phyloP scores from a whole-genome alignment of 2,329 filamentous ascomycete species.

The Arthrobotrys sinensis region DNA sequence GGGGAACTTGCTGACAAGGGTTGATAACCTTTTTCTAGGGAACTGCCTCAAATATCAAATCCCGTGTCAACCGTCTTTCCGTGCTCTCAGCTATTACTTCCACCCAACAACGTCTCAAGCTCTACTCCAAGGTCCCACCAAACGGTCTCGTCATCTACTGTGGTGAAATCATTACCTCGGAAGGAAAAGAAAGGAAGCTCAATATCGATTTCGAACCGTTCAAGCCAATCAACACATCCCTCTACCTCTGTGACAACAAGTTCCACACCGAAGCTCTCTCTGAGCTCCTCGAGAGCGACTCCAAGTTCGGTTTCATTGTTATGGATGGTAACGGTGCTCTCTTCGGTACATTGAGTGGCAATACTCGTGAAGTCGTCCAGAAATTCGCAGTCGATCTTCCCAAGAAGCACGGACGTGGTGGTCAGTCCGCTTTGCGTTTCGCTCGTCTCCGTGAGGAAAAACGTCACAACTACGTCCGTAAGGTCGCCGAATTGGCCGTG shows the following conservation, averaged over 20 bases:
- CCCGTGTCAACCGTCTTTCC: constrained; percentile 97
- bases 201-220: constrained; percentile 99
- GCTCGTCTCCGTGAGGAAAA: constrained; percentile 99
- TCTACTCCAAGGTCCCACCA: constrained; percentile 98
- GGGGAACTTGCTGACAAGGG: constrained; percentile 64
- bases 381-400: constrained; percentile 99
- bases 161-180: constrained; percentile 98
- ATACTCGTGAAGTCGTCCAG: constrained; percentile 95
- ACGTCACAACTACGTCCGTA: constrained; percentile 99
- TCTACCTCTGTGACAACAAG: constrained; percentile 99
- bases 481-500: constrained; percentile 96
- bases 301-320: constrained; percentile 99
- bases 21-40: constrained; percentile 73
- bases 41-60: constrained; percentile 99
- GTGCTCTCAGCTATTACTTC: constrained; percentile 98
- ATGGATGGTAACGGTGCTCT: constrained; percentile 99
- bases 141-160: constrained; percentile 99
- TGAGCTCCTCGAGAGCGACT: constrained; percentile 97
- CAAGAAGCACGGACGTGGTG: constrained; percentile 99
- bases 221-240: constrained; percentile 99
- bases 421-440: constrained; percentile 99
- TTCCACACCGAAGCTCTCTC: constrained; percentile 98
- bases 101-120: constrained; percentile 97
- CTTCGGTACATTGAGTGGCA: constrained; percentile 96
- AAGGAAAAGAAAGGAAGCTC: constrained; percentile 99